Conservation (phyloP, 176 grass and related monocot genomes). For the Ensete glaucum region DNA sequence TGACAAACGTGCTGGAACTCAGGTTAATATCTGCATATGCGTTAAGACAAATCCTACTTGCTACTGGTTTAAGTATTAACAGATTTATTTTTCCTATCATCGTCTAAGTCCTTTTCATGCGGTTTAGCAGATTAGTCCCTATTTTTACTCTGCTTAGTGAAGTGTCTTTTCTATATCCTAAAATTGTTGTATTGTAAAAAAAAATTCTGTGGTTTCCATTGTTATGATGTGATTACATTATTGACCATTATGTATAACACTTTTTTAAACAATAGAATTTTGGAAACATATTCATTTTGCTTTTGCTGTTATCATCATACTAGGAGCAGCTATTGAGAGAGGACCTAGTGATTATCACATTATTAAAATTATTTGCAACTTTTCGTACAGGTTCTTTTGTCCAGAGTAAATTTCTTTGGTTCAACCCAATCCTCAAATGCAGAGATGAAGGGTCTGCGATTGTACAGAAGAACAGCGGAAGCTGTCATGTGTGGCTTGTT, state of each 20-base stretch:
- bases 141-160: too few relatives aligned
- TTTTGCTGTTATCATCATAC: too few relatives aligned
- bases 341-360: background rate
- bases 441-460: constrained; percentile 22
- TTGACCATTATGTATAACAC: too few relatives aligned
- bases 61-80: background rate
- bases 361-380: background rate
- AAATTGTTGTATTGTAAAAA: too few relatives aligned
- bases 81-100: background rate
- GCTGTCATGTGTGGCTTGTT: constrained; percentile 68
- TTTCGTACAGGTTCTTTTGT: constrained; percentile 54
- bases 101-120: background rate
- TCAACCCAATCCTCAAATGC: constrained; percentile 22
- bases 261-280: too few relatives aligned
- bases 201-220: too few relatives aligned
- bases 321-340: background rate
- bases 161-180: too few relatives aligned
- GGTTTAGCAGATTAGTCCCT: background rate
- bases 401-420: constrained; percentile 54
- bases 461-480: constrained; percentile 54
- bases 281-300: too few relatives aligned
- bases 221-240: too few relatives aligned
- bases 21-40: constrained; percentile 23
- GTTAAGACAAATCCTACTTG: background rate
- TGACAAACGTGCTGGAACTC: constrained; percentile 58